Evolutionary conservation across 2,329 filamentous ascomycete species (phyloP).

Genomic region (Neonectria sp.): DNA sequence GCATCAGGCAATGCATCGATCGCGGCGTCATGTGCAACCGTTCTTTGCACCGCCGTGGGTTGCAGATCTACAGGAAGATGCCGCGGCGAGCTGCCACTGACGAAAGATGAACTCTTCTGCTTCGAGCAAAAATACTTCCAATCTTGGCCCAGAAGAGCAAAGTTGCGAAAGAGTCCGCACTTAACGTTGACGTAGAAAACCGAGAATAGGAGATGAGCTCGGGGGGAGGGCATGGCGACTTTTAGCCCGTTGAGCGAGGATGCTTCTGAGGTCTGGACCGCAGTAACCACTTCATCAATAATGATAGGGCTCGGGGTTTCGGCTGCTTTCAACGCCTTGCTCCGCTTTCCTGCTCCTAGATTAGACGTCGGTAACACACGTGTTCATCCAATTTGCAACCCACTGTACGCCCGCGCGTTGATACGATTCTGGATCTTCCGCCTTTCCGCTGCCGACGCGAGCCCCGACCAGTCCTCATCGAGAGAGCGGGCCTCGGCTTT

Average conservation of each 20-base stretch:
- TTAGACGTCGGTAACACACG: neutral
- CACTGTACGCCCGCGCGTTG: neutral
- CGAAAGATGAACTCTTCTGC: no score
- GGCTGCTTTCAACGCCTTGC: neutral
- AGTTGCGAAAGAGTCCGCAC: neutral
- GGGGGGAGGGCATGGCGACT: neutral
- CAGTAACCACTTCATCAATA: neutral
- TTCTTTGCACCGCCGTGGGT: neutral
- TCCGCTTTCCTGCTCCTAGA: neutral
- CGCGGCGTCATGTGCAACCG: neutral
- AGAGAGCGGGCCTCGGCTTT: slow-evolving; percentile 1
- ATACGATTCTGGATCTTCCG: neutral
- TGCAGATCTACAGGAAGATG: neutral
- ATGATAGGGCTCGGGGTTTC: neutral
- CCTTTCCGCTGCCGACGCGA: neutral
- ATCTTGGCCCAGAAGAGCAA: neutral
- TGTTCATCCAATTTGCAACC: neutral
- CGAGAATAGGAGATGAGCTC: neutral
- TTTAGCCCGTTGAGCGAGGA: neutral
- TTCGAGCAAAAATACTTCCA: neutral
- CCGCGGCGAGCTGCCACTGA: no score
- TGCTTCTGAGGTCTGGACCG: neutral
- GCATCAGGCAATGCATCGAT: neutral
- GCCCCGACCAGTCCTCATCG: neutral
- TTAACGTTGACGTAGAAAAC: neutral